Evolutionary conservation across 768 basidiomycete genomes (phyloP), one percentile per base, ranked within the genome.

Genomic region (Butyriboletus loyo): DNA sequence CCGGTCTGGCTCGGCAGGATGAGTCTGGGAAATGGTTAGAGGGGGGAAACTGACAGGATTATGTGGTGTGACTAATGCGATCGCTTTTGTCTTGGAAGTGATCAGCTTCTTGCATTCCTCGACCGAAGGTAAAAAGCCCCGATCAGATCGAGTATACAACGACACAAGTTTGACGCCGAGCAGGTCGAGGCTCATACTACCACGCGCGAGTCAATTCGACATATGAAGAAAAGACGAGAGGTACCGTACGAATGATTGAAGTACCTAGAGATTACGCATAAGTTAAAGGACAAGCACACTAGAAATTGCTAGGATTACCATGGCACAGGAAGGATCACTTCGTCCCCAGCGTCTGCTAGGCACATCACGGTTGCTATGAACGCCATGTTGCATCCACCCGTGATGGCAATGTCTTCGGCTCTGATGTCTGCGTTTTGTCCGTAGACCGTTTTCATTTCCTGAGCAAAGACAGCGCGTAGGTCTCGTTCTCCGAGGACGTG

Each of bases 1-100:
- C 92, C 92, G 1, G 89, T 91, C 77, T 86, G 50, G 11, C 11
- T 25, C 13, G 5, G 31, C 11, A 40, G 7, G 9, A 30, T 39
- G 39, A 41, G 41, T 24, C 27, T n/a, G 8, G 15, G 17, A 30
- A 11, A 10, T 19, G 14, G 7, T 7, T 3, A 11, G 13, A 30
- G 4, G 17, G 28, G 3, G 7, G 24, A 28, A 27, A 60, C 77
- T 39, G 45, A 86, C 84, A 0, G 86, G 87, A 58, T 91, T 91
- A 56, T 89, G 90, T 9, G 89, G 89, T 0, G 86, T 81, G 32
- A 91, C 84, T 1, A 93, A 78, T 5, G 82, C 78, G 40, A 93
- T 87, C 1, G 87, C 89, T 45, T 77, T 77, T 0, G 86, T 89
- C 41, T 74, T 78, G 0, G 73, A 43, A 0, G 83, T 83, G 54